Evolutionary conservation across 208 protist species (phyloP), one percentile per base, ranked within the genome.

Genomic region (Wallacemonas sp.): DNA sequence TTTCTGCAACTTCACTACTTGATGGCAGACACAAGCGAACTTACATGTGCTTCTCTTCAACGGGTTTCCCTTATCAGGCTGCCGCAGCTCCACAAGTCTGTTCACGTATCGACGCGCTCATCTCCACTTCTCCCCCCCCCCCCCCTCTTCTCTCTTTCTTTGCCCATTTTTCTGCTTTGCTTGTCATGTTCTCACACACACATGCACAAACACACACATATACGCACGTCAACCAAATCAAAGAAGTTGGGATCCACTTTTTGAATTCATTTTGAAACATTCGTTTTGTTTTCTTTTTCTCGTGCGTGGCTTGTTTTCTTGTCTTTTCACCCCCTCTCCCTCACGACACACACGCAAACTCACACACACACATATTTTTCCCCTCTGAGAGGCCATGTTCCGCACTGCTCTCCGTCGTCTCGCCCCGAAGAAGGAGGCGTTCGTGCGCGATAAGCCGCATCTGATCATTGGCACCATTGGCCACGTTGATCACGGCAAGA

Each of bases 401-500:
- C 81, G 81, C 66, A 57, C 55, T 50, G 57, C 71, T 23, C 54
- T 89, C 48, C 80, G 80, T 61, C 69, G 76, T 25, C 69, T 82
- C 49, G 71, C 77, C 16, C 67, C 82, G 18, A 84, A 83, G 71
- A 94, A 97, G 78, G 91, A 96, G 70, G 86, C 79, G n/a, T 99
- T 97, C 68, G 72, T 94, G 10, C 94, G 97, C 42, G 81, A 42
- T 22, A 99, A 99, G 84, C 98, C 98, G 28, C 98, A 99, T 72
- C 72, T 99, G 26, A 99, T 99, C 76, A 99, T 99, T 71, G 98
- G 98, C 65, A 99, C 98, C 18, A 99, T 99, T 77, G 99, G 98
- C 36, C 98, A 99, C 83, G 98, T 99, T 59, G 98, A 99, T 85
- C 98, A 99, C 84, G 98, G 99, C 64, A 99, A 99, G 87, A 99